phyloP scores from a whole-genome alignment of 176 grass and related monocot species.

The Oryza glaberrima region DNA sequence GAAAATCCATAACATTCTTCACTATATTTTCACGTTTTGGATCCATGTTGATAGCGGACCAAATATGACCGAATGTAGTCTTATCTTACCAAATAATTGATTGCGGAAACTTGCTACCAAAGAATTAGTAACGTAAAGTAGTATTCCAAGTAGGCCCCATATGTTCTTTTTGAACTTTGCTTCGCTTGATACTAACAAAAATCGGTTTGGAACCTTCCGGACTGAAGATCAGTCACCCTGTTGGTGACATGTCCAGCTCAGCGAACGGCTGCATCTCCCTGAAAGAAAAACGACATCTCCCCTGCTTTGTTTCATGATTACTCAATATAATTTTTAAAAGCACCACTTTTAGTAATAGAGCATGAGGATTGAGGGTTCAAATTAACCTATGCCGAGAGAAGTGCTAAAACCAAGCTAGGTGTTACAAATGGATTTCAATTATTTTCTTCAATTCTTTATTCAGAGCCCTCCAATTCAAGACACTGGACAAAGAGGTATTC shows the following conservation, averaged over 20 bases:
- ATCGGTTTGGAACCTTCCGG: background rate
- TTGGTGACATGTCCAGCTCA: slow-evolving; percentile 39
- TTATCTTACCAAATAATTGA: too few relatives aligned
- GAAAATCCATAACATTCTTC: too few relatives aligned
- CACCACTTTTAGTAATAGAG: background rate
- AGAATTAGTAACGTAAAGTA: too few relatives aligned
- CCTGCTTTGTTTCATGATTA: background rate
- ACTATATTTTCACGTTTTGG: too few relatives aligned
- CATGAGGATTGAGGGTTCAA: background rate
- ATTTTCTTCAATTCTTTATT: background rate
- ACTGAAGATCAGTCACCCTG: background rate
- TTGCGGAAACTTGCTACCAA: too few relatives aligned
- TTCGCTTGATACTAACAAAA: background rate
- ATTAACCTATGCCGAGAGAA: background rate
- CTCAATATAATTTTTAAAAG: background rate
- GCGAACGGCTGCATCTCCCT: background rate
- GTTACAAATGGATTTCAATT: background rate
- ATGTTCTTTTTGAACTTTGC: too few relatives aligned
- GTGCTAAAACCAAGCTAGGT: background rate
- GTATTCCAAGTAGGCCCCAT: too few relatives aligned
- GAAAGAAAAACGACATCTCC: background rate
- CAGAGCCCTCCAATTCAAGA: too few relatives aligned
- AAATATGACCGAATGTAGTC: too few relatives aligned
- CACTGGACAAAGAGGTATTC: background rate
- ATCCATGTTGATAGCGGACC: too few relatives aligned